Conservation (phyloP, 352 stramenopile genomes). For the Globisporangium okanoganense region DNA sequence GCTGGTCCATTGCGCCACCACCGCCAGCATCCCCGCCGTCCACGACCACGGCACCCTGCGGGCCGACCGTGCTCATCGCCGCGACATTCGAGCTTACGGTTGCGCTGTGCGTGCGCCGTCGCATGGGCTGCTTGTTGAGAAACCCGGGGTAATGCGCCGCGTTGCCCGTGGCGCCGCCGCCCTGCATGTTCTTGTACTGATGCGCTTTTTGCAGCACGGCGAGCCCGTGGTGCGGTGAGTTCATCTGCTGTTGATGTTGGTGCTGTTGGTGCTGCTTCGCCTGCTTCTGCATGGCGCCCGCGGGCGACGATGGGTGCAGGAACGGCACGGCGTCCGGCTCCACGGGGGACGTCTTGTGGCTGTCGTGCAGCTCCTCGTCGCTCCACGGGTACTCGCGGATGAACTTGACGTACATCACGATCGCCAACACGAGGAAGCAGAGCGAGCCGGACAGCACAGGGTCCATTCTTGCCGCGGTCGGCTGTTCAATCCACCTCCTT, state of each 20-base stretch:
- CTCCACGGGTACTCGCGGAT: slow-evolving; percentile 68
- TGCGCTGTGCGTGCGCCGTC: slow-evolving; percentile 64
- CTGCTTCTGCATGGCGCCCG: slow-evolving; percentile 42
- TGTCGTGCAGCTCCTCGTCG: slow-evolving; percentile 44
- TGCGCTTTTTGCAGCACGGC: slow-evolving; percentile 35
- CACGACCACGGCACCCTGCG: slow-evolving; percentile 15
- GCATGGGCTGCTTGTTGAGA: slow-evolving; percentile 75
- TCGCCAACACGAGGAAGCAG: slow-evolving; percentile 82
- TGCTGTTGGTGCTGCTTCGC: slow-evolving; percentile 30
- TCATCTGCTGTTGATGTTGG: slow-evolving; percentile 12
- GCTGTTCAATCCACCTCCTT: background rate
- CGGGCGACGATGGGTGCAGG: slow-evolving; percentile 52
- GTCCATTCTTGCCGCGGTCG: slow-evolving; percentile 45
- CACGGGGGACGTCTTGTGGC: slow-evolving; percentile 62
- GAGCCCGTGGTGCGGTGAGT: slow-evolving; percentile 24
- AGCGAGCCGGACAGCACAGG: slow-evolving; percentile 84
- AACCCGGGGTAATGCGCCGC: slow-evolving; percentile 28
- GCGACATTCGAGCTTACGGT: slow-evolving; percentile 25
- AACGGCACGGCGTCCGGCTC: slow-evolving; percentile 71
- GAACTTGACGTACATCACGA: slow-evolving; percentile 89
- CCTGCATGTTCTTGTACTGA: slow-evolving; percentile 46
- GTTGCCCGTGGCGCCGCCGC: slow-evolving; percentile 15
- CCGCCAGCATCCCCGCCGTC: slow-evolving; percentile 6
- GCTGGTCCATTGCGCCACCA: slow-evolving; percentile 27
- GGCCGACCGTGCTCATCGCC: slow-evolving; percentile 10